These are phyloP conservation scores for Lecanicillium sp. DNA, from an alignment of 2,329 filamentous ascomycete species.

Conservation along the genomic window DNA sequence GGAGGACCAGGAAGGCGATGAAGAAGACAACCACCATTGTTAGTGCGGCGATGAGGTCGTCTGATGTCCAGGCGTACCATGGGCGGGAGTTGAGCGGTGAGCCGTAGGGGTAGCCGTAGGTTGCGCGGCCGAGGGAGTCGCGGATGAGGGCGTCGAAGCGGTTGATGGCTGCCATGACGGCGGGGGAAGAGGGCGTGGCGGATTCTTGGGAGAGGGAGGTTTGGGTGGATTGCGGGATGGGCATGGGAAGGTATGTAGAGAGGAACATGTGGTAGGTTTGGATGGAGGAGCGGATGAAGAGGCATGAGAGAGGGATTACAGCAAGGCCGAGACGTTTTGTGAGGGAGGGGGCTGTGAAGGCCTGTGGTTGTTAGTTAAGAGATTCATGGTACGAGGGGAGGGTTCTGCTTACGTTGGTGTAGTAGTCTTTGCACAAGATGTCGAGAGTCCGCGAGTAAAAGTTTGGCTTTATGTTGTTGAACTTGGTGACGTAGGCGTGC, in stretches of 20 bases:
- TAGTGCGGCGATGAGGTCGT: slow-evolving; percentile 63
- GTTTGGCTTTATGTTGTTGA: slow-evolving; percentile 90
- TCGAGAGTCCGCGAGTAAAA: slow-evolving; percentile 89
- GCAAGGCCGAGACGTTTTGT: slow-evolving; percentile 85
- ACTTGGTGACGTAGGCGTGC: slow-evolving; percentile 96
- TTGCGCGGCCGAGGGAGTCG: slow-evolving; percentile 65
- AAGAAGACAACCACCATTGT: slow-evolving; percentile 87
- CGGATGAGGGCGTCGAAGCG: slow-evolving; percentile 70
- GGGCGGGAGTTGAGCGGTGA: slow-evolving; percentile 28
- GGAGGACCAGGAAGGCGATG: slow-evolving; percentile 72
- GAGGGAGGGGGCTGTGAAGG: slow-evolving; percentile 83
- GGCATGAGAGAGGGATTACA: slow-evolving; percentile 83
- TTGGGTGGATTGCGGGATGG: slow-evolving; percentile 55
- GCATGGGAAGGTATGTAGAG: slow-evolving; percentile 72
- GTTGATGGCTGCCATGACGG: slow-evolving; percentile 68
- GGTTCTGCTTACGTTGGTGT: slow-evolving; percentile 64
- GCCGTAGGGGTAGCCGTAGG: slow-evolving; percentile 51
- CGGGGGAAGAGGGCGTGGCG: slow-evolving; percentile 57
- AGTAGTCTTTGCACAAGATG: slow-evolving; percentile 94
- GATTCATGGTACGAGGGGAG: neutral
- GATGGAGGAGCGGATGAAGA: slow-evolving; percentile 89
- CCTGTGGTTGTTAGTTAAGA: slow-evolving; percentile 36
- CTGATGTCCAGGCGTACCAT: slow-evolving; percentile 53
- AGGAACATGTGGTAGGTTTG: slow-evolving; percentile 99
- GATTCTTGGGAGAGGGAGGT: slow-evolving; percentile 59